phyloP scores from a whole-genome alignment of 345 rosid species.

The Arabis alpina region DNA sequence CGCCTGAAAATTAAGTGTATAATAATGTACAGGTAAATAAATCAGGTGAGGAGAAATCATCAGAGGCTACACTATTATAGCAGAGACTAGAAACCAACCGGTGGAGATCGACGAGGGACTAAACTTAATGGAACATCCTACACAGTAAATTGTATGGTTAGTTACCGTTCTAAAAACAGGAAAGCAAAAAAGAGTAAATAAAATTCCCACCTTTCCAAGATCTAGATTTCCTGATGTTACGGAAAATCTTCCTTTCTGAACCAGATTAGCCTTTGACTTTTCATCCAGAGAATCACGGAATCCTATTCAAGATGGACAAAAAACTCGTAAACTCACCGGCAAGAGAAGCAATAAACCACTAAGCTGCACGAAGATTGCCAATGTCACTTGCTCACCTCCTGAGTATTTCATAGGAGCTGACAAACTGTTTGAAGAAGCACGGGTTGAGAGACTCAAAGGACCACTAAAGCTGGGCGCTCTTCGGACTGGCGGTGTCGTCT shows the following conservation, averaged over 20 bases:
- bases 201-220: slow-evolving; percentile 77
- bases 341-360: slow-evolving; percentile 7
- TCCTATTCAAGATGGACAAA: slow-evolving; percentile 53
- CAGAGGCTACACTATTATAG: slow-evolving; percentile 16
- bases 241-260: slow-evolving; percentile 97
- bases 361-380: slow-evolving; percentile 17
- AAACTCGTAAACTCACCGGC: slow-evolving; percentile 8
- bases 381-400: slow-evolving; percentile 59
- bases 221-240: slow-evolving; percentile 97
- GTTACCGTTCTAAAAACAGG: slow-evolving; percentile 40
- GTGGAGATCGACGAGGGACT: slow-evolving; percentile 82
- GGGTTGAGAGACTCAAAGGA: slow-evolving; percentile 88
- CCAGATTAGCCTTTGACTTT: slow-evolving; percentile 83
- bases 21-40: slow-evolving; percentile 30
- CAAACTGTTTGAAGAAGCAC: slow-evolving; percentile 97
- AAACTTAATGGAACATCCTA: slow-evolving; percentile 90
- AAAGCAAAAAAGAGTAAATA: slow-evolving; percentile 19
- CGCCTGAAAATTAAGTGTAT: slow-evolving; percentile 54
- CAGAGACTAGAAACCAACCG: slow-evolving; percentile 60
- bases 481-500: slow-evolving; percentile 42
- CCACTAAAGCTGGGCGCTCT: slow-evolving; percentile 95
- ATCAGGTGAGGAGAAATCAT: slow-evolving; percentile 12
- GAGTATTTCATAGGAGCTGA: slow-evolving; percentile 98
- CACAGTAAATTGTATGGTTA: slow-evolving; percentile 50
- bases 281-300: slow-evolving; percentile 94